These are phyloP conservation scores for Pinus taeda DNA, from an alignment of 75 land plant species.

Conservation along the genomic window DNA sequence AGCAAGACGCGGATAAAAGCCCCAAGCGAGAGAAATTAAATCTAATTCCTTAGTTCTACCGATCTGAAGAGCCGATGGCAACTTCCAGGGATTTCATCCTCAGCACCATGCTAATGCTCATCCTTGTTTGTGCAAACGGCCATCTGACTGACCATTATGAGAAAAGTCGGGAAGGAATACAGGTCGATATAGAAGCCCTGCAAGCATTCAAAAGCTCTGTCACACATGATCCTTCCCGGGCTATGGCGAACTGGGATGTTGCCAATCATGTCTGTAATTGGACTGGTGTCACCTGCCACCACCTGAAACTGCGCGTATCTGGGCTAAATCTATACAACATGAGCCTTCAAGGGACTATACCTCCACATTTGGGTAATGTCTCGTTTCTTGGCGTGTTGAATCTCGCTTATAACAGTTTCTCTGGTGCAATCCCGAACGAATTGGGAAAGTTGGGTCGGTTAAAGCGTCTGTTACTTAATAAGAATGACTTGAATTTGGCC, in stretches of 20 bases:
- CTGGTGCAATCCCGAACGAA: conserved; percentile 8
- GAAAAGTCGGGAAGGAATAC: not conserved
- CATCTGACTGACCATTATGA: too few species aligned
- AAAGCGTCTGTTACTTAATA: conserved; percentile 40
- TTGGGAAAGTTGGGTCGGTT: conserved; percentile 32
- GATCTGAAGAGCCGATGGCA: too few species aligned
- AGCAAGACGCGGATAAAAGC: too few species aligned
- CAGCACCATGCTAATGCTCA: too few species aligned
- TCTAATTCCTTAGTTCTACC: too few species aligned
- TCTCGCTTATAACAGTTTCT: conserved; percentile 15
- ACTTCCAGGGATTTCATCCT: too few species aligned
- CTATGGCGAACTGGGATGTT: not conserved
- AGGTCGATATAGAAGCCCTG: not conserved
- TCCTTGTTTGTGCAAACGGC: too few species aligned
- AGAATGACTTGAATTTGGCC: conserved; percentile 35
- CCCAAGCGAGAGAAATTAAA: too few species aligned
- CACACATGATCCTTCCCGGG: not conserved
- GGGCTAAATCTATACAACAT: not conserved
- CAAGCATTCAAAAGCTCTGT: not conserved
- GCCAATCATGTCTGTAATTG: not conserved
- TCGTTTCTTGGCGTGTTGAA: conserved; percentile 10
- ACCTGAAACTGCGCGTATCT: not conserved
- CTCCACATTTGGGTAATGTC: not conserved
- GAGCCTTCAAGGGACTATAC: conserved; percentile 6
- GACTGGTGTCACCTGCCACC: not conserved